Evolutionary conservation across 73 alveolate species (phyloP), one percentile per base, ranked within the genome.

Genomic region (Paramecium pentaurelia): DNA sequence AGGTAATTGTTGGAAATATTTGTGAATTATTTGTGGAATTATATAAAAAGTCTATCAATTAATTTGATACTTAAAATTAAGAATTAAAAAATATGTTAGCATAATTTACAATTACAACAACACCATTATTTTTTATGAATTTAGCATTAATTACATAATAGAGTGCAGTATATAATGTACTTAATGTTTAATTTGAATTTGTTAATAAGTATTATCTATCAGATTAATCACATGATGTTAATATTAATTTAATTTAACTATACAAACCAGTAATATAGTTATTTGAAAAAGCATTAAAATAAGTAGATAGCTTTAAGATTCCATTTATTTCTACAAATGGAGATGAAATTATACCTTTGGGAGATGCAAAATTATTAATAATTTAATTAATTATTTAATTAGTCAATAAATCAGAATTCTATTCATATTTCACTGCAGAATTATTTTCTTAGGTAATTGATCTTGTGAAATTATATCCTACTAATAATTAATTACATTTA

Each of bases 11-110:
- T 36, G 60, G 37, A 34, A 73, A 73, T 16, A 73, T 73, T 20
- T 34, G 60, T 37, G 87, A 73, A 73, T 37, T 40, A 73, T 73
- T 73, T 40, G 47, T 73, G 40, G 87, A 73, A 36, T 38, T 73
- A 14, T 73, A 37, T 20, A 73, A 40, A 73, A 73, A 8, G 22
- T 28, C 84, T 10, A 54, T 54, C 0, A 54, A 18, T 54, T 32
- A 28, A 28, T 32, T 64, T 28, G 84, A 64, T 11, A 32, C 49
- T 32, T 12, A 64, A 32, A 28, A 28, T 64, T 34, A 64, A 32
- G 84, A 32, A 64, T 16, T 54, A 16, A 54, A 54, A 54, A n/a
- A 6, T 0, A 54, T 54, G 70, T n/a, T 54, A 54, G 70, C 32
- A n/a, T 22, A 54, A 54, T 54, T 54, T 18, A 64, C 84, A 64